phyloP scores from a whole-genome alignment of 2,329 filamentous ascomycete genomes.

The Furcasterigmium sp. region DNA sequence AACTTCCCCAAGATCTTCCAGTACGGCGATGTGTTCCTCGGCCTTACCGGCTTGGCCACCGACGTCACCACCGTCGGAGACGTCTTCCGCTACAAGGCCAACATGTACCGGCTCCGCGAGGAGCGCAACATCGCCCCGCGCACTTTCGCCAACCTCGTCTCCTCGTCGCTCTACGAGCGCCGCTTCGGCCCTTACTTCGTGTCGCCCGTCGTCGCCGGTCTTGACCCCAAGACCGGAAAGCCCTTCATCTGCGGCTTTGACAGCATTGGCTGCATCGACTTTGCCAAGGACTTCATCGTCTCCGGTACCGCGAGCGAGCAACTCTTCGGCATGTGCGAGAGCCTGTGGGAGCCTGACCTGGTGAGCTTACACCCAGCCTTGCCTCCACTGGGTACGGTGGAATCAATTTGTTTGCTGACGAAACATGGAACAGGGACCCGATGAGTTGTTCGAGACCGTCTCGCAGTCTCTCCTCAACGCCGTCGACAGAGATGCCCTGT shows the following conservation, averaged over 20 bases:
- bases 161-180: slow-evolving; percentile 84
- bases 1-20: slow-evolving; percentile 99
- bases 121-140: slow-evolving; percentile 92
- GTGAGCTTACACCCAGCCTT: too few species aligned
- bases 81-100: slow-evolving; percentile 99
- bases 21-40: slow-evolving; percentile 93
- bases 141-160: slow-evolving; percentile 95
- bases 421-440: slow-evolving; percentile 58
- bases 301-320: slow-evolving; percentile 94
- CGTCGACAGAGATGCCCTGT: slow-evolving; percentile 92
- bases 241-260: slow-evolving; percentile 99
- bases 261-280: slow-evolving; percentile 98
- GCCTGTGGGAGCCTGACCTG: slow-evolving; percentile 94
- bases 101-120: slow-evolving; percentile 98
- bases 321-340: slow-evolving; percentile 97
- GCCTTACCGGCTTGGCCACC: slow-evolving; percentile 87
- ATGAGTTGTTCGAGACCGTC: slow-evolving; percentile 97
- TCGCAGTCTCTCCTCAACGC: slow-evolving; percentile 94
- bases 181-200: slow-evolving; percentile 97
- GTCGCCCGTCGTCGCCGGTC: slow-evolving; percentile 86
- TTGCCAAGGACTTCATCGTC: slow-evolving; percentile 99
- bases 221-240: slow-evolving; percentile 89
- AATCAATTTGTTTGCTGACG: slow-evolving; percentile 17
- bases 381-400: neutral
- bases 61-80: slow-evolving; percentile 93